Evolutionary conservation across 331 rosid species (phyloP).

Genomic region (Saraca asoca): DNA sequence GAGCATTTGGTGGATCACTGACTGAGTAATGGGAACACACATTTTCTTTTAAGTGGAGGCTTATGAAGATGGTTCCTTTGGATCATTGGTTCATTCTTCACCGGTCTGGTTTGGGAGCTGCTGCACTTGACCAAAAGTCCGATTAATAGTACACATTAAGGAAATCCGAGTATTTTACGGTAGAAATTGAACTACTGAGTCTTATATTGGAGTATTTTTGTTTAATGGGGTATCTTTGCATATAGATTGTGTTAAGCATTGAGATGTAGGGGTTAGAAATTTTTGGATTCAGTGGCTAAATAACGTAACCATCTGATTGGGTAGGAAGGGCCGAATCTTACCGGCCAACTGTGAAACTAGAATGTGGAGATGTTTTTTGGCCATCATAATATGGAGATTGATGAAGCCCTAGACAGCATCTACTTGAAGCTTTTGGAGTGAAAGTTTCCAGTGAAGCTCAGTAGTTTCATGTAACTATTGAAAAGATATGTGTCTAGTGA

Average conservation of each 20-base stretch:
- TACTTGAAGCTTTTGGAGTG: background rate
- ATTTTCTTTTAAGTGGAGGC: slow-evolving; percentile 27
- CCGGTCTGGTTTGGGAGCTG: slow-evolving; percentile 22
- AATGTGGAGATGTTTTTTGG: background rate
- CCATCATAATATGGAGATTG: slow-evolving; percentile 14
- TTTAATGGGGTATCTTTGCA: background rate
- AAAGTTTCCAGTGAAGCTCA: slow-evolving; percentile 20
- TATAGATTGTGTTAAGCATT: slow-evolving; percentile 3
- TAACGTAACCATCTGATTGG: slow-evolving; percentile 14
- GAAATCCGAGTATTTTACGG: slow-evolving; percentile 12
- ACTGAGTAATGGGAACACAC: slow-evolving; percentile 29
- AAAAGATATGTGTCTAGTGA: no score
- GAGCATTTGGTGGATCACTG: slow-evolving; percentile 35
- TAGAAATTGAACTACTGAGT: slow-evolving; percentile 19
- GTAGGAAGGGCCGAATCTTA: background rate
- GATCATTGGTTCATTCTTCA: no score
- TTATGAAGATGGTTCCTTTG: slow-evolving; percentile 37
- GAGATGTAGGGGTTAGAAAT: slow-evolving; percentile 11
- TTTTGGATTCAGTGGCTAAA: slow-evolving; percentile 28
- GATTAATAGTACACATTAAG: slow-evolving; percentile 32
- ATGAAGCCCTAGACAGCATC: slow-evolving; percentile 19
- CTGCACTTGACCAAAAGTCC: slow-evolving; percentile 27
- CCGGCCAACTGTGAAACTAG: background rate
- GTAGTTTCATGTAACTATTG: slow-evolving; percentile 7
- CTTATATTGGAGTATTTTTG: slow-evolving; percentile 8